These are phyloP conservation scores for maize (Zea mays) DNA, from an alignment of 176 grass and related monocot genomes.

Conservation along the genomic window Zm-B73-REFERENCE-NAM-5.0 NC_050099.1:22217501-22218000, in stretches of 20 bases:
- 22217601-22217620: constrained; percentile 85
- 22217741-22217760: constrained; percentile 42
- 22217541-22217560: constrained; percentile 76
- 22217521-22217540: constrained; percentile 54
- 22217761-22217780: constrained; percentile 94
- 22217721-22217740: constrained; percentile 62
- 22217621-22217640: constrained; percentile 51
- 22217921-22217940: constrained; percentile 85
- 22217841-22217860: constrained; percentile 67
- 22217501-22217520: constrained; percentile 74
- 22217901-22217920: constrained; percentile 89
- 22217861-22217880: constrained; percentile 82
- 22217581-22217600: constrained; percentile 81
- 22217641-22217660: constrained; percentile 77
- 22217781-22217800: constrained; percentile 74
- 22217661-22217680: constrained; percentile 77
- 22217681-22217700: constrained; percentile 64
- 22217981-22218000: constrained; percentile 74
- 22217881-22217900: constrained; percentile 82
- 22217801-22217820: constrained; percentile 79
- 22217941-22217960: constrained; percentile 38
- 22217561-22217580: constrained; percentile 91
- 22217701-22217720: constrained; percentile 66
- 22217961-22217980: constrained; percentile 83
- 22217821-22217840: constrained; percentile 70